Base-by-base conservation (phyloP, 805 yeast genomes). In the Candida loeiensis region DNA sequence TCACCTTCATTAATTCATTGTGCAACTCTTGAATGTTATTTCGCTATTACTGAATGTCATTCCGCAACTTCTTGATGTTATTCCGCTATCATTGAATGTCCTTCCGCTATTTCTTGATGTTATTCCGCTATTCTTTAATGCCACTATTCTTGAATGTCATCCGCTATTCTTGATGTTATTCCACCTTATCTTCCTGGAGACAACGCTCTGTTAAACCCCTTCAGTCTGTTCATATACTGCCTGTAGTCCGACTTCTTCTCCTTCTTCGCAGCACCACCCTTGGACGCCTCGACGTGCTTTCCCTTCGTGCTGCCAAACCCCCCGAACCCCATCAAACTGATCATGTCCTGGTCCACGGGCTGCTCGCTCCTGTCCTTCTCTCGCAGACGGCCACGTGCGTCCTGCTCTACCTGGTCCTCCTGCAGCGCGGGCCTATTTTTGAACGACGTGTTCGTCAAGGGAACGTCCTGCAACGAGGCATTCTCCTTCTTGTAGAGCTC, bases 221-320 rank as follows among this genome's bases (percentile, higher is more conserved):
- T 74, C 11, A 57, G 66, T 41, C 81, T 59, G 51, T 77, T 78
- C 79, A 77, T 77, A 46, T 79, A 79, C 55, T 78, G 83, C 49
- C 84, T 64, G 51, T 75, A 79, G 29, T 69, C 69, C 0, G 76
- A 60, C 39, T 65, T 65, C 39, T 59, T 61, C 24, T 65, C 59
- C 41, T 61, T 61, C 43, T 61, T 60, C 2, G 58, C 61, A 0
- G 64, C 62, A 1, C 78, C 80, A 14, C 72, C 73, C 39, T 67
- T 65, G 3, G 72, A 57, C 2, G 78, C 80, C 26, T 56, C 56
- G 4, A 78, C 83, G 34, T 76, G 74, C 46, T 76, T 75, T 30
- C 77, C 74, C 53, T 79, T 79, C 4, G 85, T 78, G 1, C 77
- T 53, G 1, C 66, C 71, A 54, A 79, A 78, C 1, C 74, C 73